phyloP scores from a whole-genome alignment of 805 yeast genomes.

The Candida quercuum region DNA sequence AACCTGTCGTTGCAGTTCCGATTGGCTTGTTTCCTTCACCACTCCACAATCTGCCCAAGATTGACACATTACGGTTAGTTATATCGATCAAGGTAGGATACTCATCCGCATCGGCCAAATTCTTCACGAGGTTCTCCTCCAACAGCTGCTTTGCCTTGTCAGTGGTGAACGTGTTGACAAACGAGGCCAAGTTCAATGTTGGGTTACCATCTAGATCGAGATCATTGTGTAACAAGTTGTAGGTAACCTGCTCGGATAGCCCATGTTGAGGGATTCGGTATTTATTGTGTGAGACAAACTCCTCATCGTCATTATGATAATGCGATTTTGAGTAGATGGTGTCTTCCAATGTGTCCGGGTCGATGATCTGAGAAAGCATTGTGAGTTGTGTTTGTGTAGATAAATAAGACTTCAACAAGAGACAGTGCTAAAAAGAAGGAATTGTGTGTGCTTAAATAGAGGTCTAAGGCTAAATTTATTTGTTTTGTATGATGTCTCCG shows the following conservation, averaged over 20 bases:
- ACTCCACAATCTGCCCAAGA: conserved; percentile 76
- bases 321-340: conserved; percentile 22
- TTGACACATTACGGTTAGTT: conserved; percentile 78
- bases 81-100: conserved; percentile 80
- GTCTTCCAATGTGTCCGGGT: conserved; percentile 28
- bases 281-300: conserved; percentile 31
- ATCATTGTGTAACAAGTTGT: conserved; percentile 64
- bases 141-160: conserved; percentile 50
- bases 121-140: conserved; percentile 72
- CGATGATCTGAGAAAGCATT: conserved; percentile 22
- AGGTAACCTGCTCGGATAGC: conserved; percentile 45
- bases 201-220: conserved; percentile 82
- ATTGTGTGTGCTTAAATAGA: no score
- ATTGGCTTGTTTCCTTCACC: conserved; percentile 54
- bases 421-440: no score
- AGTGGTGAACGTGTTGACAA: conserved; percentile 72
- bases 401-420: neutral
- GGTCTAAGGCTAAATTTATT: no score
- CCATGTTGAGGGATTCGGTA: conserved; percentile 58
- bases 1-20: conserved; percentile 92
- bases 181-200: conserved; percentile 78
- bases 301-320: conserved; percentile 15
- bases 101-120: conserved; percentile 90
- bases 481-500: no score
- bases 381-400: neutral